Base-by-base conservation (phyloP, 345 rosid species). In the Arabidopsis suecica region DNA sequence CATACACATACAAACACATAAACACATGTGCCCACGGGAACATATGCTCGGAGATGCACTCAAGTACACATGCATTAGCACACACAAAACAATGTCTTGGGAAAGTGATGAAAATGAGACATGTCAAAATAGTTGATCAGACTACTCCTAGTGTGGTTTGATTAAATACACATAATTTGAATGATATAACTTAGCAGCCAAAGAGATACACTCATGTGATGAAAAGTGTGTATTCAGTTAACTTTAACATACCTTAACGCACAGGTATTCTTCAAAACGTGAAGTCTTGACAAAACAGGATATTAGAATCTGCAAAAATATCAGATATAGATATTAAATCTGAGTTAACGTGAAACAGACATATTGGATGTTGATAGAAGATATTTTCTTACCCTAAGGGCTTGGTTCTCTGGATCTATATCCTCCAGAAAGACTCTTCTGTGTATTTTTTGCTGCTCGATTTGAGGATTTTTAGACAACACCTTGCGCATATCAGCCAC, bases 401-500 rank as follows among this genome's bases (percentile, higher is more conserved):
- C 90, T 84, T 87, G 97, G 82, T 85, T 89, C 75, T 91, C 96
- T 49, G 89, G 86, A 81, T 89, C 51, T 38, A 91, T 72, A 53
- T 77, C 60, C 55, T 86, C 98, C 69, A 93, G 64, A 80, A 91
- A 93, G 37, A 93, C 96, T 87, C 98, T 87, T 82, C 93, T 86
- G 80, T 93, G 98, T 85, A 91, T 82, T 73, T 75, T 88, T 80
- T 94, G 91, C 84, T 94, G 98, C 84, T 94, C 98, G 38, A 94
- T 84, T 82, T 89, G 97, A 69, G 97, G 93, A 75, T 86, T 91
- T 84, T 93, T 91, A 5, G 97, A 91, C 89, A 93, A 80, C 41
- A 93, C 98, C 79, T 91, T 93, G 70, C 97, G 94, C 98, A 93
- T 93, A 79, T 93, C 96, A 38, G 96, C 94, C 38, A 89, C 93